Conservation (phyloP, 805 yeast genomes). For the Brettanomyces anomalus region DNA sequence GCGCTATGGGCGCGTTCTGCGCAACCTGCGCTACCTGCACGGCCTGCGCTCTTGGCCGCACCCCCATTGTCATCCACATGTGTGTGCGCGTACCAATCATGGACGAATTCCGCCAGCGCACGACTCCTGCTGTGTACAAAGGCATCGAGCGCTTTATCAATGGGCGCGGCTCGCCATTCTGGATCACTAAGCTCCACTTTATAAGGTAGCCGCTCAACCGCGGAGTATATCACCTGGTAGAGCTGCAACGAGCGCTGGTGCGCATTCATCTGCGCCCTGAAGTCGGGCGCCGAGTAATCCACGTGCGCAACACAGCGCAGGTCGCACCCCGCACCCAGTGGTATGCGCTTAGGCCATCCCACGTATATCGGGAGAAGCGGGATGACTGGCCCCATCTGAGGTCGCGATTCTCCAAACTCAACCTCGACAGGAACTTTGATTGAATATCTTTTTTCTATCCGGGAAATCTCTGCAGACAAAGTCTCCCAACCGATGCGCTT, state of each 20-base stretch:
- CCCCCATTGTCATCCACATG: no score
- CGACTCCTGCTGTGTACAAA: no score
- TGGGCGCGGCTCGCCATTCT: no score
- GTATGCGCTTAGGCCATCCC: constrained; percentile 4
- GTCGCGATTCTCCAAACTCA: neutral
- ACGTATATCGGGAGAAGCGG: constrained; percentile 12
- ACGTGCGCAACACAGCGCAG: neutral
- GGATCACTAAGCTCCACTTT: neutral
- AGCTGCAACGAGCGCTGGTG: neutral
- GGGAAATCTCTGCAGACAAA: neutral
- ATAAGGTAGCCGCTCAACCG: neutral
- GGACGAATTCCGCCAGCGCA: no score
- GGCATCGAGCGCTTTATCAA: no score
- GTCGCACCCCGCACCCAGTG: neutral
- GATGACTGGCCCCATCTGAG: neutral
- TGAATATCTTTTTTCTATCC: neutral
- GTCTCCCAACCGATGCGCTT: constrained; percentile 1
- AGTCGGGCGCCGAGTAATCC: constrained; percentile 2
- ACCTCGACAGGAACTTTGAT: constrained; percentile 5
- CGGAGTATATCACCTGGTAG: constrained; percentile 3
- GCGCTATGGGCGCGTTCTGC: no score
- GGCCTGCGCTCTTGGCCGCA: no score
- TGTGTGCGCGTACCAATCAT: no score
- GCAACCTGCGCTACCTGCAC: no score
- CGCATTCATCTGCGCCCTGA: neutral